Percentiles rank a stretch among this genome's conserved stretches.
These are phyloP conservation scores for Capniomyces stellatus DNA, from an alignment of 371 early-diverging fungal genomes.

Conservation along the genomic window DNA sequence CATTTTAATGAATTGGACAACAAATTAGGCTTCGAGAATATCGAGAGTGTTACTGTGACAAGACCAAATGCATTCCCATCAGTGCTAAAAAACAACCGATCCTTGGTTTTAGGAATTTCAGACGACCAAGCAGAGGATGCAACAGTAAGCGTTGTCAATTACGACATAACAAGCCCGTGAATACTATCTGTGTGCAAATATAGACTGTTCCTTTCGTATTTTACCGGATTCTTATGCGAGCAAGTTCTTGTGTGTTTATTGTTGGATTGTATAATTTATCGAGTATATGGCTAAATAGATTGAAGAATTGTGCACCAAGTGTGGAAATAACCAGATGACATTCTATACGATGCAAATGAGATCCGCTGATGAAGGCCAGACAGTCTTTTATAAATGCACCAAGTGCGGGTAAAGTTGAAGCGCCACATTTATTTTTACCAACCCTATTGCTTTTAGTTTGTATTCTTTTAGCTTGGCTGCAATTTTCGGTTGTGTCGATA, in stretches of 20 bases:
- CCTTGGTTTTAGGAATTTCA: conserved; percentile 38
- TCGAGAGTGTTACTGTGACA: conserved; percentile 60
- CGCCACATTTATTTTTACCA: not conserved
- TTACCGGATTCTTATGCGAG: conserved; percentile 1
- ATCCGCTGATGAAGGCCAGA: conserved; percentile 99
- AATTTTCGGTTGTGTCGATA: not conserved
- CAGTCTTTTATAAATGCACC: conserved; percentile 94
- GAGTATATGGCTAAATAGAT: conserved; percentile 38
- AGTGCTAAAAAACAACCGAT: conserved; percentile 46
- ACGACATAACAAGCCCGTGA: conserved; percentile 42
- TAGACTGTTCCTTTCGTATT: not conserved
- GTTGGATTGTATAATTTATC: too few relatives aligned
- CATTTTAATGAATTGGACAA: not conserved
- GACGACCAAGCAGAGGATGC: conserved; percentile 35
- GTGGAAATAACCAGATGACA: conserved; percentile 84
- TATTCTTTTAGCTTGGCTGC: not conserved
- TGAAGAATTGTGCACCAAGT: conserved; percentile 93
- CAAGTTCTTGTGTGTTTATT: too few relatives aligned
- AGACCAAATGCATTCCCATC: conserved; percentile 64
- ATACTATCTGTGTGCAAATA: not conserved
- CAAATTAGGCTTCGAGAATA: conserved; percentile 64
- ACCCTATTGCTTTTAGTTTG: not conserved
- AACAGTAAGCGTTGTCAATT: conserved; percentile 20
- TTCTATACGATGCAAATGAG: conserved; percentile 98
- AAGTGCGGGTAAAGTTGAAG: conserved; percentile 71